Evolutionary conservation across 768 basidiomycete species (phyloP).

Genomic region (Rhizopogon vinicolor): DNA sequence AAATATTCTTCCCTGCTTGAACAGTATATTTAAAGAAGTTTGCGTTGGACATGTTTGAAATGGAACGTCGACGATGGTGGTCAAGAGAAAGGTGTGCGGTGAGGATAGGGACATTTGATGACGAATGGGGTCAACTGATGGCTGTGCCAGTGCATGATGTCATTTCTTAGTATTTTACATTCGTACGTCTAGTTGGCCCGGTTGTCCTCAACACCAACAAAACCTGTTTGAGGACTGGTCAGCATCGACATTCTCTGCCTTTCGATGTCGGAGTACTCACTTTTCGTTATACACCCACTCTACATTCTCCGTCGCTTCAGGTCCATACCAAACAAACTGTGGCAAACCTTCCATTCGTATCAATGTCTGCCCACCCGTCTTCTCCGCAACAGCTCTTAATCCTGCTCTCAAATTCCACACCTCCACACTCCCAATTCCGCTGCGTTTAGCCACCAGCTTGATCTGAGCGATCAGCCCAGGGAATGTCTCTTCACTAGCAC

Average conservation of each 20-base stretch:
- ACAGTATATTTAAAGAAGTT: too few species aligned
- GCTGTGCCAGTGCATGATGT: too few species aligned
- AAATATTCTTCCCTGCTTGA: too few species aligned
- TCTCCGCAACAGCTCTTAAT: slow-evolving; percentile 22
- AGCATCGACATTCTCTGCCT: background rate
- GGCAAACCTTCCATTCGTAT: slow-evolving; percentile 37
- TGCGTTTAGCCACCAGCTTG: slow-evolving; percentile 28
- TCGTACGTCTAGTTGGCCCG: too few species aligned
- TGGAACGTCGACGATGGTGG: too few species aligned
- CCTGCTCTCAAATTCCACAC: slow-evolving; percentile 41
- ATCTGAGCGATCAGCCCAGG: slow-evolving; percentile 30
- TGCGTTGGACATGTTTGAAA: too few species aligned
- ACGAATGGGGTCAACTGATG: too few species aligned
- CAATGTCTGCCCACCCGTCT: slow-evolving; percentile 26
- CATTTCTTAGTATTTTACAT: too few species aligned
- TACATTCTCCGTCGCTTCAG: slow-evolving; percentile 26
- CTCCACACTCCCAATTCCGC: slow-evolving; percentile 36
- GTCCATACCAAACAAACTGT: slow-evolving; percentile 47
- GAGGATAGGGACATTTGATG: too few species aligned
- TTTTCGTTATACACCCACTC: slow-evolving; percentile 49
- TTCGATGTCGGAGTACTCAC: slow-evolving; percentile 19
- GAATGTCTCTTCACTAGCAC: slow-evolving; percentile 26
- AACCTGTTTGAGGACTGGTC: background rate
- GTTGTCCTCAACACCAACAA: background rate
- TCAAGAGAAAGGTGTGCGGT: too few species aligned